Base-by-base conservation (phyloP, 495 filamentous ascomycete species). In the Penicillium fimorum region DNA sequence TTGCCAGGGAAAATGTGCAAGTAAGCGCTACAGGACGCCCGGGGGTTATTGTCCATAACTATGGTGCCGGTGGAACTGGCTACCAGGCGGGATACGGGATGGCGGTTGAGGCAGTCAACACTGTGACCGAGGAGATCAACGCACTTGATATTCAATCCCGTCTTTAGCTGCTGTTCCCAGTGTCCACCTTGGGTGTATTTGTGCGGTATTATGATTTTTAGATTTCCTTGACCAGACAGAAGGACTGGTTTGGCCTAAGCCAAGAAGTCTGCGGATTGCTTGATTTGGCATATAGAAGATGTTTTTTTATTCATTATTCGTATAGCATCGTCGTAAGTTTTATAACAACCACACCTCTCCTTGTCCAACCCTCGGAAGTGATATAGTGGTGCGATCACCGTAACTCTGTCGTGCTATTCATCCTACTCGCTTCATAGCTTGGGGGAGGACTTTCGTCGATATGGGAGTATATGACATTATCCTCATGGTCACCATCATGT, bases 31-130 rank as follows among this genome's bases (percentile, higher is more conserved):
- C 20, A 2, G 20, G 43, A 15, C 42, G 50, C 5, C n/a, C 15
- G 17, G 55, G 29, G 5, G 40, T 50, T 0, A 22, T 68, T 32
- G 61, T 68, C 11, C 65, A 68, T 47, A 68, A 65, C 30, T 96
- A 65, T 50, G 55, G 62, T 2, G 56, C 59, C 45, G 57, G 65
- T 25, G 59, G 62, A 32, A 63, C 65, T 4, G 65, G 65, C 2
- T 68, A 58, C 29, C 62, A 68, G 33, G 65, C 65, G 35, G 65
- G 65, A 24, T 62, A 65, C 35, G 65, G 65, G n/a, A 65, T 68
- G 62, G 62, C 65, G 1, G 24, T 53, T 11, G 56, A 58, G 10
- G 50, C 56, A 11, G 56, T 54, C n/a, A 5, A 50, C 5, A 37
- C 27, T 35, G 54, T 50, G 17, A 7, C 13, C 12, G 24, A 29